phyloP scores from a whole-genome alignment of 208 protist genomes.

The Herpetomonas samuelpessoai region DNA sequence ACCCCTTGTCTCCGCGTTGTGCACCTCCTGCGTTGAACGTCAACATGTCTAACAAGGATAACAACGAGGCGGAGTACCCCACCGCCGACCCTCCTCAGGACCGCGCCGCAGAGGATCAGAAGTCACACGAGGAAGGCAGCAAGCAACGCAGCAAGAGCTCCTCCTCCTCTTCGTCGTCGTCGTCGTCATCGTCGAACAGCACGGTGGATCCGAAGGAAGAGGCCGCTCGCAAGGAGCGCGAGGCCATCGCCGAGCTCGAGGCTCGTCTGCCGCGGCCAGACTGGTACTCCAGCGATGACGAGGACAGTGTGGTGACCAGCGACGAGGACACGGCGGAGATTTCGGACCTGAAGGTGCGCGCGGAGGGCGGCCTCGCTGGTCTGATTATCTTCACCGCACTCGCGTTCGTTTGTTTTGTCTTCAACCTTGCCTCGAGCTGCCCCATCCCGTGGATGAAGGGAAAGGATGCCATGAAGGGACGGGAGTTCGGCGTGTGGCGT shows the following conservation, averaged over 20 bases:
- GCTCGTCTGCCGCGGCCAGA: constrained; percentile 23
- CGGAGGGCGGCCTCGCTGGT: constrained; percentile 18
- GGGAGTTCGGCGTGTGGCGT: constrained; percentile 38
- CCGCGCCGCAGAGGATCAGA: constrained; percentile 23
- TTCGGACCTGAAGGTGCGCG: constrained; percentile 29
- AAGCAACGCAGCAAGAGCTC: too few relatives aligned
- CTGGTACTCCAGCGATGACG: constrained; percentile 54
- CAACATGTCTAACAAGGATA: background rate
- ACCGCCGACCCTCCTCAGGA: constrained; percentile 18
- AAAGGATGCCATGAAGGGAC: constrained; percentile 20
- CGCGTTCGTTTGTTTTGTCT: constrained; percentile 25
- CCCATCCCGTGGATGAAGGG: constrained; percentile 41
- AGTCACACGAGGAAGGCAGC: background rate
- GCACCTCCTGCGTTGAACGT: background rate
- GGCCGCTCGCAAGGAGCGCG: constrained; percentile 24
- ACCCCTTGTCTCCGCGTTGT: background rate
- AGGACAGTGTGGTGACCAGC: constrained; percentile 17
- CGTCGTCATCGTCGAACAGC: background rate
- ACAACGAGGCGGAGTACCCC: constrained; percentile 11
- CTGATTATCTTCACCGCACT: constrained; percentile 29
- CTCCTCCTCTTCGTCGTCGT: background rate
- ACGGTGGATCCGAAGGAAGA: constrained; percentile 1
- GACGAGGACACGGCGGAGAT: constrained; percentile 20
- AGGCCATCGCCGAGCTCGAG: constrained; percentile 28
- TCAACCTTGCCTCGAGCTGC: constrained; percentile 36